phyloP scores from a whole-genome alignment of 2,329 filamentous ascomycete species.

The Fusarium caatingaense region DNA sequence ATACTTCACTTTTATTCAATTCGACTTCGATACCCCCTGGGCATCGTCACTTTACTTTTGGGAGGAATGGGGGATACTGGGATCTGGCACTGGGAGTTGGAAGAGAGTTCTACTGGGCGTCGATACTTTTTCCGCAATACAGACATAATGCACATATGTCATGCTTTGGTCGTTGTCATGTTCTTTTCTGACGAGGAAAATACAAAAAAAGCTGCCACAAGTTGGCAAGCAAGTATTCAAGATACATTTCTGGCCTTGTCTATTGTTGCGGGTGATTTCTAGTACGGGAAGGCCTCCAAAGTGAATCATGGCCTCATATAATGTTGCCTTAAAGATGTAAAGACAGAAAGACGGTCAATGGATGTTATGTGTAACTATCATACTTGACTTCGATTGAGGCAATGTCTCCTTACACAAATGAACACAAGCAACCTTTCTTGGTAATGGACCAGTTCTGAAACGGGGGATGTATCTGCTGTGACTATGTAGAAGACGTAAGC shows the following conservation, averaged over 20 bases:
- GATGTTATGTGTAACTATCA: constrained; percentile 21
- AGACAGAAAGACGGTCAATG: constrained; percentile 1
- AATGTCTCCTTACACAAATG: constrained; percentile 11
- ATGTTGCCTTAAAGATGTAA: background rate
- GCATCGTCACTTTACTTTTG: constrained; percentile 37
- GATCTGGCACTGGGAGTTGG: constrained; percentile 49
- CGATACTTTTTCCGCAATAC: constrained; percentile 34
- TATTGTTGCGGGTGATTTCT: background rate
- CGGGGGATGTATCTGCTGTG: constrained; percentile 10
- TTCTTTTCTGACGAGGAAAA: constrained; percentile 32
- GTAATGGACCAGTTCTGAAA: constrained; percentile 6
- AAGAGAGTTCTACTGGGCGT: constrained; percentile 46
- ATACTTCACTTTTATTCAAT: constrained; percentile 39
- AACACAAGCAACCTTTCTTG: constrained; percentile 18
- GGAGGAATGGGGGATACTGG: constrained; percentile 40
- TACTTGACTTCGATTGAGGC: constrained; percentile 10
- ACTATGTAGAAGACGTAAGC: constrained; percentile 8
- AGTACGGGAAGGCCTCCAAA: background rate
- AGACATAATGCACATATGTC: constrained; percentile 35
- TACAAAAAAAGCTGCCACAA: constrained; percentile 27
- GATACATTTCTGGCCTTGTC: background rate
- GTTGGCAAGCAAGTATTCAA: constrained; percentile 12
- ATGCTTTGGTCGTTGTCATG: constrained; percentile 30
- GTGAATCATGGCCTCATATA: background rate
- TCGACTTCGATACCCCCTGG: constrained; percentile 32